phyloP scores from a whole-genome alignment of 108 stramenopile species.

The Fragilaria crotonensis region DNA sequence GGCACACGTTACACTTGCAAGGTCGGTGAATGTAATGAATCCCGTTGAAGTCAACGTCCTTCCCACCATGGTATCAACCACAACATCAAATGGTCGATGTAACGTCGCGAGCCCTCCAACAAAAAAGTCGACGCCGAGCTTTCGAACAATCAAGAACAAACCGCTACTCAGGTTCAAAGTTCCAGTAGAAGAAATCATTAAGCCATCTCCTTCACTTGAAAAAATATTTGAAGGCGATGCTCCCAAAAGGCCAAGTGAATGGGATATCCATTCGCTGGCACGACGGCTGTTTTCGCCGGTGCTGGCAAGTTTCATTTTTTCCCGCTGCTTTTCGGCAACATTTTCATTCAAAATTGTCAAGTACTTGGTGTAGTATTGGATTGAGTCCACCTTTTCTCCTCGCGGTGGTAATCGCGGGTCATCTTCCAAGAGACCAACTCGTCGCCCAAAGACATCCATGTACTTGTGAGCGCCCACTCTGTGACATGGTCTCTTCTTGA shows the following conservation, averaged over 20 bases:
- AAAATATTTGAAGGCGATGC: conserved; percentile 23
- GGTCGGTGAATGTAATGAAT: conserved; percentile 84
- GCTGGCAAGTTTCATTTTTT: conserved; percentile 28
- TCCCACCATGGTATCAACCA: conserved; percentile 59
- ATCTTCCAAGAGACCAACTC: conserved; percentile 6
- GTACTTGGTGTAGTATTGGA: conserved; percentile 38
- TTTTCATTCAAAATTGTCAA: conserved; percentile 31
- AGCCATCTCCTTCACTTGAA: conserved; percentile 18
- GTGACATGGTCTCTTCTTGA: conserved; percentile 24
- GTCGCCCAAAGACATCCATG: no score
- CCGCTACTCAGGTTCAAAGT: conserved; percentile 16
- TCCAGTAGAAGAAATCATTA: conserved; percentile 18
- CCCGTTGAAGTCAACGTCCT: conserved; percentile 82
- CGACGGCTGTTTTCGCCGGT: conserved; percentile 27
- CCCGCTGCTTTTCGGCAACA: conserved; percentile 26
- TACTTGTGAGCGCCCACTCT: conserved; percentile 34
- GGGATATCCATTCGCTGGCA: conserved; percentile 34
- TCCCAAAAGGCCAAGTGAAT: conserved; percentile 24
- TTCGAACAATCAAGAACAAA: conserved; percentile 12
- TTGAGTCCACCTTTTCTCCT: conserved; percentile 41
- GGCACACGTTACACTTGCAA: conserved; percentile 65
- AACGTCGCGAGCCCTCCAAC: conserved; percentile 12
- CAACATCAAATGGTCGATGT: conserved; percentile 20
- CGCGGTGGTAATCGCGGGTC: conserved; percentile 9
- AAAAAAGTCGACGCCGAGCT: conserved; percentile 28